These are phyloP conservation scores for Petasospora rhodanensis DNA, from an alignment of 1,139 yeast species.

Conservation along the genomic window DNA sequence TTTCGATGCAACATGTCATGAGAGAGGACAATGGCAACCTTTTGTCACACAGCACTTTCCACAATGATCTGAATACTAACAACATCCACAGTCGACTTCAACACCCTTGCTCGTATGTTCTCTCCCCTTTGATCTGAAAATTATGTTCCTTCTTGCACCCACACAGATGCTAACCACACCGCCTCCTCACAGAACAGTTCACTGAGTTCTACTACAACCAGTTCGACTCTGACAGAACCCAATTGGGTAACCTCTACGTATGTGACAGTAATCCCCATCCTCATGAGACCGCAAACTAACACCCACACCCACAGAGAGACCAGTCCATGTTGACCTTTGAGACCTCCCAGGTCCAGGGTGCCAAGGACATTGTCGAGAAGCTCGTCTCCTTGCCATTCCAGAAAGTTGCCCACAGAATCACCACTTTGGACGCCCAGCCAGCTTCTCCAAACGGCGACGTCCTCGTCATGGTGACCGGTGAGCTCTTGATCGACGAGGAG, in stretches of 20 bases:
- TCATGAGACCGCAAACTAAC: slow-evolving; percentile 1
- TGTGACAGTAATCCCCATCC: slow-evolving; percentile 21
- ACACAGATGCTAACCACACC: slow-evolving; percentile 3
- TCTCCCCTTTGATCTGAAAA: slow-evolving; percentile 10
- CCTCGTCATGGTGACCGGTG: slow-evolving; percentile 97
- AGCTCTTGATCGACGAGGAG: slow-evolving; percentile 84
- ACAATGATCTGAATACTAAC: no score
- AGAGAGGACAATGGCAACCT: no score
- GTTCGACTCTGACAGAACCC: slow-evolving; percentile 88
- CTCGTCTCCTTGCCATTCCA: slow-evolving; percentile 82
- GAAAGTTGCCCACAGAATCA: slow-evolving; percentile 87
- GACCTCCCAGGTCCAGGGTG: slow-evolving; percentile 91
- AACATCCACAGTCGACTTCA: slow-evolving; percentile 51
- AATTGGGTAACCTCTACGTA: slow-evolving; percentile 86
- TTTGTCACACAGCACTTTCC: no score
- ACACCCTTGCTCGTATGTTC: slow-evolving; percentile 41
- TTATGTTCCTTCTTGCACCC: neutral
- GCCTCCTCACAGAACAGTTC: slow-evolving; percentile 52
- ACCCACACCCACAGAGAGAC: slow-evolving; percentile 52
- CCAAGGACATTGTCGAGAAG: slow-evolving; percentile 87
- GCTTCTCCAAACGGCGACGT: slow-evolving; percentile 93
- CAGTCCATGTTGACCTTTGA: slow-evolving; percentile 98
- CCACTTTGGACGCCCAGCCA: slow-evolving; percentile 97
- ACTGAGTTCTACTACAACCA: slow-evolving; percentile 93
- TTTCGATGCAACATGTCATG: no score